phyloP scores from a whole-genome alignment of 306 rosid genomes.

The Prunus armeniaca region DNA sequence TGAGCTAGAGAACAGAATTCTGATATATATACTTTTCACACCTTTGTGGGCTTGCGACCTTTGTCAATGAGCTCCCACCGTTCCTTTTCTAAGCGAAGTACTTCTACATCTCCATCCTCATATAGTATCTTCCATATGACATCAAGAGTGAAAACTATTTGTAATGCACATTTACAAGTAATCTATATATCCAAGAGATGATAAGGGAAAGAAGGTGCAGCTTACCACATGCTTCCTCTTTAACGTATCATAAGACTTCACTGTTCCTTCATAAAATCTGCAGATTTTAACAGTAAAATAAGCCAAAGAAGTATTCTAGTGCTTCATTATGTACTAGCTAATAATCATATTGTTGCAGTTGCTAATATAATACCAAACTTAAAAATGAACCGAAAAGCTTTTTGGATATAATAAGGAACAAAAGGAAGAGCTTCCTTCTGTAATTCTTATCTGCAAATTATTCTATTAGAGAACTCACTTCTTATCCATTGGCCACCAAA shows the following conservation, averaged over 20 bases:
- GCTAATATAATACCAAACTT: not conserved
- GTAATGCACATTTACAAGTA: not conserved
- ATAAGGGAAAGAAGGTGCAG: constrained; percentile 29
- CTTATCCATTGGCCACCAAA: constrained; percentile 99
- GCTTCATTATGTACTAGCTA: not conserved
- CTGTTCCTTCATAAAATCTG: constrained; percentile 88
- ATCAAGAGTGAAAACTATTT: constrained; percentile 19
- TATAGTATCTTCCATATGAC: constrained; percentile 60
- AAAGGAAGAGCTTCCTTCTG: not conserved
- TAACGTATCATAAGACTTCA: constrained; percentile 75
- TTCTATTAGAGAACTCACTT: constrained; percentile 39
- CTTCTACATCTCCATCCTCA: constrained; percentile 66
- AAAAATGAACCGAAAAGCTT: not conserved
- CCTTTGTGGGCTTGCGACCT: constrained; percentile 53
- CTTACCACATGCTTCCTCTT: constrained; percentile 95
- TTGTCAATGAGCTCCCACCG: constrained; percentile 57
- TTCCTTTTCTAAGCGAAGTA: constrained; percentile 54
- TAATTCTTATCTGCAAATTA: not conserved
- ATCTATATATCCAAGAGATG: constrained; percentile 15
- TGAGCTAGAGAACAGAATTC: constrained; percentile 22
- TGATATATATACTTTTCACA: constrained; percentile 14
- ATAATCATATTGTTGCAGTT: constrained; percentile 8
- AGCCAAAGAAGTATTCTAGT: constrained; percentile 17
- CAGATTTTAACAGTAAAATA: constrained; percentile 16
- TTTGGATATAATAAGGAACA: not conserved